Evolutionary conservation across 1,284 basidiomycete species (phyloP).

Genomic region (Singerocomus rubriflavus): DNA sequence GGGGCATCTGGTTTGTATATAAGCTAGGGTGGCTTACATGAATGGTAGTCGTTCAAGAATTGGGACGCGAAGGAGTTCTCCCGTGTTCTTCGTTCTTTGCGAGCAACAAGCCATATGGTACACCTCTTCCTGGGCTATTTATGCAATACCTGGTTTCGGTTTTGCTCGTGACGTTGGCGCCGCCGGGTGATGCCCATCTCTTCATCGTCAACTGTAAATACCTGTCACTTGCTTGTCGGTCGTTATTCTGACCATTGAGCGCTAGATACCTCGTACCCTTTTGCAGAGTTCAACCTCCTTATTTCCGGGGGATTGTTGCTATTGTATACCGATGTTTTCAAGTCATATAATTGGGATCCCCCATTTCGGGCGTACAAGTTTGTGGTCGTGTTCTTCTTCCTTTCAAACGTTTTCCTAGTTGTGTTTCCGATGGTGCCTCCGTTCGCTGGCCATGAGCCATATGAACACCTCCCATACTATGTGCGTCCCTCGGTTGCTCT

Average conservation of each 20-base stretch:
- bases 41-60: conserved; percentile 61
- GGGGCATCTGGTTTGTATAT: not conserved
- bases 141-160: conserved; percentile 55
- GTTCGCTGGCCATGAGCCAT: conserved; percentile 45
- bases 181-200: conserved; percentile 65
- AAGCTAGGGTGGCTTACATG: not conserved
- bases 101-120: conserved; percentile 60
- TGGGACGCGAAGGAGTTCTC: conserved; percentile 63
- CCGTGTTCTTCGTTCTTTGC: conserved; percentile 61
- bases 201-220: conserved; percentile 61
- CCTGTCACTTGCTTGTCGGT: not conserved
- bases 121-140: conserved; percentile 57
- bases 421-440: conserved; percentile 61
- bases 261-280: conserved; percentile 53
- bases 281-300: conserved; percentile 53
- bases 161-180: conserved; percentile 46
- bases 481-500: conserved; percentile 36
- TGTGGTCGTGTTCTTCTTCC: conserved; percentile 51
- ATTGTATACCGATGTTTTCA: conserved; percentile 46
- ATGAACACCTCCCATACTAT: conserved; percentile 62
- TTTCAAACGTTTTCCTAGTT: conserved; percentile 62
- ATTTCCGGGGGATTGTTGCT: conserved; percentile 59
- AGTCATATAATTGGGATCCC: conserved; percentile 53
- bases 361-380: conserved; percentile 55
- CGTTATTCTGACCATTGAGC: conserved; percentile 1